These are phyloP conservation scores for Salvia miltiorrhiza DNA, from an alignment of 257 asterid genomes.

Conservation along the genomic window DNA sequence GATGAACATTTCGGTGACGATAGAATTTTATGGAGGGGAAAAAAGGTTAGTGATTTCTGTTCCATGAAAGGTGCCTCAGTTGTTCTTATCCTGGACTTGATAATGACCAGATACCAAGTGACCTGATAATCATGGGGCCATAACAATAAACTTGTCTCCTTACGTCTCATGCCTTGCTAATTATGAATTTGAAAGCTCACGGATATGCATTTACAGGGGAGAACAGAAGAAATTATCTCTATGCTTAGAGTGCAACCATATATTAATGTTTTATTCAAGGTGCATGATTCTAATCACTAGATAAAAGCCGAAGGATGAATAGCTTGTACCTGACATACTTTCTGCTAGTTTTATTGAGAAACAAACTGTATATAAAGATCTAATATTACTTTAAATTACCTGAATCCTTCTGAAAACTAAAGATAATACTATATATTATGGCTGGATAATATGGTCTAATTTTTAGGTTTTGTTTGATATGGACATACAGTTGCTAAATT, in stretches of 20 bases:
- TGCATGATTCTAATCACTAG: not conserved
- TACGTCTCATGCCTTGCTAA: not conserved
- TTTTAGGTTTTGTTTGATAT: not conserved
- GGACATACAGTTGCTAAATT: not conserved
- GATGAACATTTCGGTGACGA: too few relatives aligned
- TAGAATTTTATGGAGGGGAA: not conserved
- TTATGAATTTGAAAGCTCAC: too few relatives aligned
- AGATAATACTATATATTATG: not conserved
- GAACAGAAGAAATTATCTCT: too few relatives aligned
- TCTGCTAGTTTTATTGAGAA: not conserved
- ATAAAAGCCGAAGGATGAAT: not conserved
- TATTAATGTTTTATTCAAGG: not conserved
- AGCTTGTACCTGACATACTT: not conserved
- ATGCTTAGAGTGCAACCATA: too few relatives aligned
- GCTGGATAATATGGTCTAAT: not conserved
- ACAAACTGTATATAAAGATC: not conserved
- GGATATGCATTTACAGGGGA: too few relatives aligned
- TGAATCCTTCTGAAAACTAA: not conserved
- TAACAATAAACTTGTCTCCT: not conserved
- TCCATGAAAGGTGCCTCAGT: not conserved
- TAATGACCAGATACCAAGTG: not conserved
- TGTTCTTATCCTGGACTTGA: not conserved
- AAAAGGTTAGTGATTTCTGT: not conserved
- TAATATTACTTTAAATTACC: not conserved
- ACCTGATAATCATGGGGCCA: conserved; percentile 6